These are phyloP conservation scores for Podospora comata DNA, from an alignment of 495 filamentous ascomycete species.

Conservation along the genomic window DNA sequence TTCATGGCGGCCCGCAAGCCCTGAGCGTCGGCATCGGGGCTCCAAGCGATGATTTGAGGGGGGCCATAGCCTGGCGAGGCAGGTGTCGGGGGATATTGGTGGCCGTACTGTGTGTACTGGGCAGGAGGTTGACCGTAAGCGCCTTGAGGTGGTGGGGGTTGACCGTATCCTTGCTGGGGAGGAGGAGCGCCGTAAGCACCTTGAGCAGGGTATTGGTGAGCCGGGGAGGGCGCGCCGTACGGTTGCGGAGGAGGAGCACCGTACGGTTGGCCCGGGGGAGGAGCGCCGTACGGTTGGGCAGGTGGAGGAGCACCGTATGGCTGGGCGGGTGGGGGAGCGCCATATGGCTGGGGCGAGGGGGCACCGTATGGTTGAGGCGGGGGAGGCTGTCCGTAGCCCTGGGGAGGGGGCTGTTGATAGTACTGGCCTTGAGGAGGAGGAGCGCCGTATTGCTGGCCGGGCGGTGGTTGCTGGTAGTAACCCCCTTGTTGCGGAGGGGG, in stretches of 20 bases:
- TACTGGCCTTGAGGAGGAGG: slow-evolving; percentile 21
- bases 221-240: slow-evolving; percentile 13
- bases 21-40: slow-evolving; percentile 63
- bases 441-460: slow-evolving; percentile 25
- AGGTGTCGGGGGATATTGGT: slow-evolving; percentile 46
- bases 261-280: slow-evolving; percentile 16
- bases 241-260: slow-evolving; percentile 13
- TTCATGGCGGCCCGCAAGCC: slow-evolving; percentile 79
- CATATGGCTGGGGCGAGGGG: slow-evolving; percentile 11
- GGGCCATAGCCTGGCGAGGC: slow-evolving; percentile 63
- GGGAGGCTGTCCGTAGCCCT: slow-evolving; percentile 12
- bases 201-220: slow-evolving; percentile 16
- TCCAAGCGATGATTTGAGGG: slow-evolving; percentile 59
- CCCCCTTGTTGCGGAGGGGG: slow-evolving; percentile 32
- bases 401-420: slow-evolving; percentile 20
- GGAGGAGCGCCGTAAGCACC: slow-evolving; percentile 22
- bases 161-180: slow-evolving; percentile 19
- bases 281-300: slow-evolving; percentile 15
- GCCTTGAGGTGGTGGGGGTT: slow-evolving; percentile 17
- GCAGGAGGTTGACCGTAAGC: slow-evolving; percentile 18
- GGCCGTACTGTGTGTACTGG: slow-evolving; percentile 34
- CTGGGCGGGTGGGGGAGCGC: slow-evolving; percentile 13
- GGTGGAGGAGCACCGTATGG: slow-evolving; percentile 18
- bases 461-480: slow-evolving; percentile 31
- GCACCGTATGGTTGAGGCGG: slow-evolving; percentile 10